Evolutionary conservation across 805 yeast species (phyloP).

Genomic region (Myxozyma sirexii): DNA sequence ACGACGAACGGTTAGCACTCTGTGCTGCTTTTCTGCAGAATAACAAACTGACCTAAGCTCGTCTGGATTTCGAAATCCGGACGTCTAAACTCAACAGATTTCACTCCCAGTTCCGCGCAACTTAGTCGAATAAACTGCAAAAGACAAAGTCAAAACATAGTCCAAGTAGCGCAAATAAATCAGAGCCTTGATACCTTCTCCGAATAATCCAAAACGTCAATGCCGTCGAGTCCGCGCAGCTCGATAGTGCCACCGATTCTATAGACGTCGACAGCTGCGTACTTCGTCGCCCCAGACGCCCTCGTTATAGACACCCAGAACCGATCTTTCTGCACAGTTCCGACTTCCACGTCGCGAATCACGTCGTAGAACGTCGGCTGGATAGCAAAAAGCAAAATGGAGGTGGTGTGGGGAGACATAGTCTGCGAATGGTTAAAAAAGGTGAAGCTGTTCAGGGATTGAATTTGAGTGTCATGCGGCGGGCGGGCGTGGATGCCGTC

Average conservation of each 20-base stretch:
- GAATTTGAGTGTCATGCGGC: too few relatives aligned
- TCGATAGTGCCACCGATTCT: constrained; percentile 19
- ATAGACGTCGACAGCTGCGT: constrained; percentile 40
- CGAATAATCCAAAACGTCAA: constrained; percentile 24
- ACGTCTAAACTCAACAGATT: constrained; percentile 4
- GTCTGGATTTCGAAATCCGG: constrained; percentile 7
- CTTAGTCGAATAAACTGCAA: constrained; percentile 5
- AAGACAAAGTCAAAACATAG: neutral
- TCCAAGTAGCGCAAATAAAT: neutral
- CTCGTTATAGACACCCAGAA: constrained; percentile 50
- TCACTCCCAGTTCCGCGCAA: constrained; percentile 13
- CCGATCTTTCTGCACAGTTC: constrained; percentile 38
- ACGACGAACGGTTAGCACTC: neutral
- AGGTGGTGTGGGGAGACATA: constrained; percentile 21
- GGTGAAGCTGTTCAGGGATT: too few relatives aligned
- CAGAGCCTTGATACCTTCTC: neutral
- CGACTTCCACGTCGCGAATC: constrained; percentile 45
- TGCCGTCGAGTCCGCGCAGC: constrained; percentile 24
- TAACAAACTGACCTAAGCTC: constrained; percentile 1
- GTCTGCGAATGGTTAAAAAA: neutral
- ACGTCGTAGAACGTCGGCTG: constrained; percentile 54
- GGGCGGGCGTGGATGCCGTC: too few relatives aligned
- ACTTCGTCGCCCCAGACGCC: constrained; percentile 33
- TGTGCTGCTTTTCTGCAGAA: neutral
- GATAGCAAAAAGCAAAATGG: constrained; percentile 40